Evolutionary conservation across 2,329 filamentous ascomycete species (phyloP).

Genomic region (Pseudonectria foliicola): DNA sequence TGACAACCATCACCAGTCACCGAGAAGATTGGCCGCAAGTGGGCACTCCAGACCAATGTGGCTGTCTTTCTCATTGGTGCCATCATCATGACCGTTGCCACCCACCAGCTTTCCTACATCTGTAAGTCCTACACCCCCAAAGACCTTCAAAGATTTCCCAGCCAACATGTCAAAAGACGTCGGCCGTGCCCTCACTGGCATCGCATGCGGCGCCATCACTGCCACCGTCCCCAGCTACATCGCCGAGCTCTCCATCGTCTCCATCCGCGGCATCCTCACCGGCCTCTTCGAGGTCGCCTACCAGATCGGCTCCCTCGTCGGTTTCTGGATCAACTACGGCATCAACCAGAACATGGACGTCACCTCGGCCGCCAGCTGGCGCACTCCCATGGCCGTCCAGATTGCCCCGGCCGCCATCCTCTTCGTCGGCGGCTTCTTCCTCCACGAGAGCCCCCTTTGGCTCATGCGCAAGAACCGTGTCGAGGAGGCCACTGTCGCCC

Average conservation of each 20-base stretch:
- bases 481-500: slow-evolving; percentile 24
- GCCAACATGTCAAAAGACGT: slow-evolving; percentile 30
- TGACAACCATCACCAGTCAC: slow-evolving; percentile 23
- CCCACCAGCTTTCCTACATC: slow-evolving; percentile 36
- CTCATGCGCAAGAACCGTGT: slow-evolving; percentile 27
- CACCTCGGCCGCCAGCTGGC: slow-evolving; percentile 32
- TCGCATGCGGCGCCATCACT: slow-evolving; percentile 49
- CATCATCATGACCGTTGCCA: slow-evolving; percentile 35
- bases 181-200: slow-evolving; percentile 50
- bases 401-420: slow-evolving; percentile 38
- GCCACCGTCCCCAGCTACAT: slow-evolving; percentile 58
- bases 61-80: slow-evolving; percentile 38
- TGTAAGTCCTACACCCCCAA: slow-evolving; percentile 15
- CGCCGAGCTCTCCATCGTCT: slow-evolving; percentile 52
- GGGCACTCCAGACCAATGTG: slow-evolving; percentile 40
- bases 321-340: slow-evolving; percentile 45
- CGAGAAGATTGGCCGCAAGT: slow-evolving; percentile 43
- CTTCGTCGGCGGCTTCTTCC: slow-evolving; percentile 37
- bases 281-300: slow-evolving; percentile 47
- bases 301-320: slow-evolving; percentile 44
- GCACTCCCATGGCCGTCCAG: slow-evolving; percentile 41
- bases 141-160: rapidly evolving
- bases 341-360: slow-evolving; percentile 33
- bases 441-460: slow-evolving; percentile 36
- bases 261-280: slow-evolving; percentile 50